Evolutionary conservation across 768 basidiomycete genomes (phyloP).

Genomic region (Nevesoporus exiguus): DNA sequence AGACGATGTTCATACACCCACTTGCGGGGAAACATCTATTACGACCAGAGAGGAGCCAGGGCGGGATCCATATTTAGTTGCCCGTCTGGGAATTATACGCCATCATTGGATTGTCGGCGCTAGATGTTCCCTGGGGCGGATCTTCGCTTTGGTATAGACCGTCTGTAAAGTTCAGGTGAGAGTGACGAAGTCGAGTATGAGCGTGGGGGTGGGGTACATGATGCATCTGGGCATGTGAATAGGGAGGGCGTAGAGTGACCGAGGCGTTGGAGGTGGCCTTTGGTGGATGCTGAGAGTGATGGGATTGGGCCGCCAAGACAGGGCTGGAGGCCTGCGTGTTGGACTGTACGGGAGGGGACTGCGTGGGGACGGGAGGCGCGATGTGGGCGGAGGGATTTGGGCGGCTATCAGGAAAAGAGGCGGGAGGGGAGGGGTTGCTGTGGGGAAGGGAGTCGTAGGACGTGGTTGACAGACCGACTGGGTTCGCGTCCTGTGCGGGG

Average conservation of each 20-base stretch:
- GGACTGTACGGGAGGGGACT: conserved; percentile 23
- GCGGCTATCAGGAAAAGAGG: conserved; percentile 20
- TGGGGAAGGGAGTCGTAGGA: conserved; percentile 21
- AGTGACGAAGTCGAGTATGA: conserved; percentile 70
- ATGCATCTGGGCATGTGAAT: conserved; percentile 62
- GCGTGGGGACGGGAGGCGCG: conserved; percentile 17
- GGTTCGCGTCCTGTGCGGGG: conserved; percentile 13
- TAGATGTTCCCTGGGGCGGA: conserved; percentile 23
- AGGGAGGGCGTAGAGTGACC: conserved; percentile 56
- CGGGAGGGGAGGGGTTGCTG: conserved; percentile 22
- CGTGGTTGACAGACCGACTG: conserved; percentile 10
- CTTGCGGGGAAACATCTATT: conserved; percentile 5
- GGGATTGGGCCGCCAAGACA: conserved; percentile 12
- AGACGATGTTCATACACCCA: conserved; percentile 8
- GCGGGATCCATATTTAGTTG: conserved; percentile 9
- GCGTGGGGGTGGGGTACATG: conserved; percentile 80
- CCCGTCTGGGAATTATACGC: conserved; percentile 41
- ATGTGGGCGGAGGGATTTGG: conserved; percentile 13
- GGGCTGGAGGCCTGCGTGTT: conserved; percentile 19
- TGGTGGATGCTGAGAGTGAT: conserved; percentile 24
- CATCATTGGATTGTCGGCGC: conserved; percentile 45
- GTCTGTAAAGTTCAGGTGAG: conserved; percentile 46
- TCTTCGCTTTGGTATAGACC: conserved; percentile 34
- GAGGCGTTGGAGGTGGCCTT: conserved; percentile 36
- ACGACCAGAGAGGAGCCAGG: background rate